Base-by-base conservation (phyloP, 2,329 filamentous ascomycete species). In the Penicillium brasilianum region DNA sequence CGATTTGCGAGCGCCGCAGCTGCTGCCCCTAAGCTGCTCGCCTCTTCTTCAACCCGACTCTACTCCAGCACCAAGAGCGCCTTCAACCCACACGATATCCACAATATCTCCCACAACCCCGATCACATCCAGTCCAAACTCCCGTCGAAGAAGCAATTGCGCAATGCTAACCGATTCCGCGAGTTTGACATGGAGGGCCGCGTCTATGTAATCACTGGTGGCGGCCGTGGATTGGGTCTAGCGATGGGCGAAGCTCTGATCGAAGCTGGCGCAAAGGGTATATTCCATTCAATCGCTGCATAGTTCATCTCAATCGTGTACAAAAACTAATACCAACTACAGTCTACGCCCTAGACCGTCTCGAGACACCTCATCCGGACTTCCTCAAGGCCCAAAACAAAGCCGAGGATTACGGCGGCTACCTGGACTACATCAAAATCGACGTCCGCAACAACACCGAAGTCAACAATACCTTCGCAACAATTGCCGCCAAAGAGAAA, bases 281-380 rank as follows among this genome's bases (percentile, higher is more conserved):
- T 48, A 36, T n/a, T n/a, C n/a, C 22, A 28, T 25, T 7, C 14
- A 53, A n/a, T 8, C 1, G 7, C 34, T 13, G 8, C 8, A 25
- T 39, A 20, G 2, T 2, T 14, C 16, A 3, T 22, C 16, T 10
- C n/a, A 18, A 56, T n/a, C 9, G 10, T 5, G 10, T 37, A 9
- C 9, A 34, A 16, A 8, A 10, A 28, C 20, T 64, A 52, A 58
- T 16, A 39, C 10, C 28, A 22, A 46, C 34, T n/a, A 1, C 37
- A 58, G 81, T 84, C 8, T 80, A 83, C 71, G 82, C 80, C 58
- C 72, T 84, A 37, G 82, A 84, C 67, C 75, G 77, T 2, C 73
- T 79, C 6, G 68, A 73, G n/a, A 65, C 74, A n/a, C 81, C 82
- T 0, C 73, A 78, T 10, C 65, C 74, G 4, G 79, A 81, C 50